Conservation (phyloP, 2,329 filamentous ascomycete species). For the Cladosporium sp. region DNA sequence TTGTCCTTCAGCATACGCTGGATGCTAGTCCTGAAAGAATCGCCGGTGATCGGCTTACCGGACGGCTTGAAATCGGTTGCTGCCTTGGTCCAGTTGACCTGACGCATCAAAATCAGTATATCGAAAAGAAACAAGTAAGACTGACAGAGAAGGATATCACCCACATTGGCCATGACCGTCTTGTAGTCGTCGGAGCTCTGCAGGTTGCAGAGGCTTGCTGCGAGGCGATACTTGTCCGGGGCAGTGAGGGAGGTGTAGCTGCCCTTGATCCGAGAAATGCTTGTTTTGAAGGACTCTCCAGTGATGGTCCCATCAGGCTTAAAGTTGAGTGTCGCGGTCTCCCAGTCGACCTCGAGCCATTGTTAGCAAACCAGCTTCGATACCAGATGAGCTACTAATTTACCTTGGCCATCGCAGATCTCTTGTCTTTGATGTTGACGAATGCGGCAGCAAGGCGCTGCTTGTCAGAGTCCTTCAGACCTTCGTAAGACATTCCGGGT, state of each 20-base stretch:
- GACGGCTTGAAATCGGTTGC: not conserved
- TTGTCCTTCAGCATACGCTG: not conserved
- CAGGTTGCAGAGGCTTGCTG: not conserved
- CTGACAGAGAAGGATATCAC: not conserved
- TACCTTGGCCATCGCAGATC: not conserved
- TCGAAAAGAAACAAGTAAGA: not conserved
- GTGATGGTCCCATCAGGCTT: not conserved
- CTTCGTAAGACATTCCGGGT: not conserved
- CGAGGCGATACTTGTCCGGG: not conserved
- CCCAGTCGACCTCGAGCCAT: not conserved
- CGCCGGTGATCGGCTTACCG: not conserved
- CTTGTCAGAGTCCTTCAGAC: not conserved
- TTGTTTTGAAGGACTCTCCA: not conserved
- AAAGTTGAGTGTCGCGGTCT: not conserved
- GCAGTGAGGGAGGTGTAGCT: not conserved
- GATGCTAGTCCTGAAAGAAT: not conserved
- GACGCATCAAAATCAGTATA: not conserved
- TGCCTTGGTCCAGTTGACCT: not conserved
- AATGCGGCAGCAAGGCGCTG: not conserved
- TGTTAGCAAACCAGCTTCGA: not conserved
- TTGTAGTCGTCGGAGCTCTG: not conserved
- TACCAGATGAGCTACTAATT: not conserved
- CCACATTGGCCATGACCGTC: not conserved
- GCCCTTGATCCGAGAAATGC: not conserved
- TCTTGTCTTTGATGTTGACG: not conserved